phyloP scores from a whole-genome alignment of 352 stramenopile genomes.

The Phytophthora quininea region DNA sequence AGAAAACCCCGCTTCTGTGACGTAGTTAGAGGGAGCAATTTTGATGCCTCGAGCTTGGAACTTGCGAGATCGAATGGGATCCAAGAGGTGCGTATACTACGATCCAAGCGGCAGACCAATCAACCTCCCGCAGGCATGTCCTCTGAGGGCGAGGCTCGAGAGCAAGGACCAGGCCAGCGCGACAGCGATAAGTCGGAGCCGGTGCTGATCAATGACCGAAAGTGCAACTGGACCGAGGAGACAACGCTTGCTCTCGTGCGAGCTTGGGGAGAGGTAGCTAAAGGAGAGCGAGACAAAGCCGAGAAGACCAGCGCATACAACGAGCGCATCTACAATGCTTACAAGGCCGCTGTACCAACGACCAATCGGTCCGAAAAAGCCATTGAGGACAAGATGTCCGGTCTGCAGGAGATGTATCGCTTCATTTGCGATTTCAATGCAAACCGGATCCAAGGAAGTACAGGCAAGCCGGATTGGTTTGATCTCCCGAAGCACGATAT shows the following conservation, averaged over 20 bases:
- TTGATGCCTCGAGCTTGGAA: background rate
- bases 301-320: constrained; percentile 2
- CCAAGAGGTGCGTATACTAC: too few relatives aligned
- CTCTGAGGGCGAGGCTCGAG: background rate
- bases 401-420: background rate
- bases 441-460: background rate
- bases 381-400: background rate
- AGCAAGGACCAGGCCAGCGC: background rate
- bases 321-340: background rate
- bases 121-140: background rate
- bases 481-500: background rate
- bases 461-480: background rate
- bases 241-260: background rate
- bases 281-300: background rate
- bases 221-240: constrained; percentile 2
- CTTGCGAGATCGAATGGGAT: background rate
- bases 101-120: too few relatives aligned
- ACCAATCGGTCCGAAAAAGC: background rate
- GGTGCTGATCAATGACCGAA: background rate
- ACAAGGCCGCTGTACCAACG: background rate
- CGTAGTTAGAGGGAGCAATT: background rate
- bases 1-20: background rate
- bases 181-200: background rate
- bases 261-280: background rate
- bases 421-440: constrained; percentile 5